Evolutionary conservation across 1,139 yeast genomes (phyloP), one percentile per base, ranked within the genome.

Genomic region (Yamadazyma friedrichii): DNA sequence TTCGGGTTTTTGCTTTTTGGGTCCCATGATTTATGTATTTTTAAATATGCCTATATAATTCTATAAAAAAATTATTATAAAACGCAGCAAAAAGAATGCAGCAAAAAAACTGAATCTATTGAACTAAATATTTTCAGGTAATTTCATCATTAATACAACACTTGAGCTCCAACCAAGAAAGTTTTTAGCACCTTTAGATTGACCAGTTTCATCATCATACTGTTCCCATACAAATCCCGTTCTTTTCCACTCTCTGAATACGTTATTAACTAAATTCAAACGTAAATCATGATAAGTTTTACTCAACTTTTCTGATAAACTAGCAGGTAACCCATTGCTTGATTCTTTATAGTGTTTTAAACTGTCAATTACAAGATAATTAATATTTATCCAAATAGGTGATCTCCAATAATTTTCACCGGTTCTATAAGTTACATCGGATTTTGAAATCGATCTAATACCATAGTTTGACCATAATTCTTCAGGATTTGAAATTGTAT

Each of bases 361-460:
- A 9, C 88, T 76, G 43, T 89, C 94, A 38, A 93, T 69, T 6
- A 84, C 70, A 61, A 93, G 69, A 56, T 88, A 91, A 64, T 94
- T 94, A 56, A 93, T 86, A 58, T 89, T 87, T 52, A 89, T 70
- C 98, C 98, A 94, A 33, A 93, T 74, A 15, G 96, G 91, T 0
- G 97, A 94, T 46, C 96, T 76, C 99, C 99, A 93, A 65, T 93
- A 93, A 61, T 93, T 84, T 54, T 94, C 98, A 9, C 76, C 93
- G 1, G 83, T 78, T 45, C 85, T 86, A 61, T 84, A 93, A 45
- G 59, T 65, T 25, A 67, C 67, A 54, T 87, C 93, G 8, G 74
- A 57, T 53, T 80, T 82, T 1, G 97, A 87, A 31, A 93, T 68
- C 1, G 96, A 86, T 50, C 96, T 73, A 35, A 94, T 69, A 11